Percentiles rank a stretch among this genome's conserved stretches.
These are phyloP conservation scores for Nakazawaea ambrosiae DNA, from an alignment of 805 yeast species.

Conservation along the genomic window DNA sequence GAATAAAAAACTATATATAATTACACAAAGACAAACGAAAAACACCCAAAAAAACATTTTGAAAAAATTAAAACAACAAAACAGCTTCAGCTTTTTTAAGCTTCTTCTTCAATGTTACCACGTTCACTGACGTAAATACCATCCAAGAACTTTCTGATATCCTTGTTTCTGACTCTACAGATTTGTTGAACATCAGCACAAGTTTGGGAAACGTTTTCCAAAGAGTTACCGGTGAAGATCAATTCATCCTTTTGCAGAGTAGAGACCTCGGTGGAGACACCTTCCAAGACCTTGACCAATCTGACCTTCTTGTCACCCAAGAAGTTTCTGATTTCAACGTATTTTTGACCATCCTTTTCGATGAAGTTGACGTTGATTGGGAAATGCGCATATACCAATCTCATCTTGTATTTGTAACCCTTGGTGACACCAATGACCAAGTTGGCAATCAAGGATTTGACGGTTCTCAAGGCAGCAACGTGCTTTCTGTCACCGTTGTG, in stretches of 20 bases:
- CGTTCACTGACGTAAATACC: slow-evolving; percentile 99
- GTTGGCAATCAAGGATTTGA: slow-evolving; percentile 90
- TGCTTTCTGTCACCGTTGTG: slow-evolving; percentile 99
- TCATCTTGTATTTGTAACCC: slow-evolving; percentile 99
- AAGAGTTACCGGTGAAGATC: slow-evolving; percentile 87
- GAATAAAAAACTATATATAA: neutral
- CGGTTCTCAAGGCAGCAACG: slow-evolving; percentile 99
- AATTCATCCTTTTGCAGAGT: slow-evolving; percentile 91
- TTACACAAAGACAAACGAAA: neutral
- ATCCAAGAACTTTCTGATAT: slow-evolving; percentile 99
- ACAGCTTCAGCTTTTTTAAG: slow-evolving; percentile 17
- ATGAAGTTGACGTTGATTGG: slow-evolving; percentile 96
- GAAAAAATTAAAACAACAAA: neutral
- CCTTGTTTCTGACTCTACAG: slow-evolving; percentile 99
- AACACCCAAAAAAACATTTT: neutral
- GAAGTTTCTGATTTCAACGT: slow-evolving; percentile 97
- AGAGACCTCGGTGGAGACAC: slow-evolving; percentile 82
- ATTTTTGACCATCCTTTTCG: slow-evolving; percentile 66
- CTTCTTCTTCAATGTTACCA: slow-evolving; percentile 76
- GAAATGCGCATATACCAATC: slow-evolving; percentile 99
- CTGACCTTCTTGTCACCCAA: slow-evolving; percentile 99
- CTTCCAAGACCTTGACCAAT: slow-evolving; percentile 77
- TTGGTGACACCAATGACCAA: slow-evolving; percentile 97
- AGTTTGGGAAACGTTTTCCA: slow-evolving; percentile 95
- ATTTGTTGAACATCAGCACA: slow-evolving; percentile 98